Evolutionary conservation across 129 eudicot genomes (phyloP).

Genomic region (Flaveria robusta): DNA sequence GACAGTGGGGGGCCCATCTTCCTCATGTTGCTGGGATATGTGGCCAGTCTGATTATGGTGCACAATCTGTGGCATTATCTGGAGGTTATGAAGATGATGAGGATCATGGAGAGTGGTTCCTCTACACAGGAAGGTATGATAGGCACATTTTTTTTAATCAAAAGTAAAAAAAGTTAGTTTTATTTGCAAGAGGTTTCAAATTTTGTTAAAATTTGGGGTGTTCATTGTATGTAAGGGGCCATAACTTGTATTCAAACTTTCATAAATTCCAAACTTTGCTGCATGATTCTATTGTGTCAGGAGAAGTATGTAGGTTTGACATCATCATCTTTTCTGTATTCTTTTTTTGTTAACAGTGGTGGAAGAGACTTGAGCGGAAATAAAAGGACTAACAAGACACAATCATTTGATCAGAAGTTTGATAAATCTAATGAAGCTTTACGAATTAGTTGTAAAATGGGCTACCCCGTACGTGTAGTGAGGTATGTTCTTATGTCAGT

Average conservation of each 20-base stretch:
- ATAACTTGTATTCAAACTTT: background rate
- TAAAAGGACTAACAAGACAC: conserved; percentile 86
- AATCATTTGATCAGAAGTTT: conserved; percentile 86
- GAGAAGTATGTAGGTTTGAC: background rate
- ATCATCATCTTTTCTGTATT: background rate
- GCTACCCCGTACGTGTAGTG: conserved; percentile 92
- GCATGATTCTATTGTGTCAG: background rate
- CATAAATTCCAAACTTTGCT: background rate
- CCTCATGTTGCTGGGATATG: conserved; percentile 85
- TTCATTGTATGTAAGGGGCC: background rate
- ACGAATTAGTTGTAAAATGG: conserved; percentile 79
- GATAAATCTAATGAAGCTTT: conserved; percentile 67
- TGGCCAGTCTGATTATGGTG: conserved; percentile 75
- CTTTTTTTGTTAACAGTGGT: conserved; percentile 55
- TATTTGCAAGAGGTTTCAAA: background rate
- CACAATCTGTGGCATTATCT: conserved; percentile 88
- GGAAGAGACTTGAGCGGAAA: conserved; percentile 92
- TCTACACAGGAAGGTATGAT: conserved; percentile 72
- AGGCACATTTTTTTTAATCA: background rate
- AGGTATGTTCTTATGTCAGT: conserved; percentile 49
- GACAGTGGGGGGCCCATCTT: conserved; percentile 97
- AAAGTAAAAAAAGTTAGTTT: background rate
- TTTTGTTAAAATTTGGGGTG: background rate
- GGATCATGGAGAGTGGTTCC: conserved; percentile 97
- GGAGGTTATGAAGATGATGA: conserved; percentile 98